These are phyloP conservation scores for Phialocephala sp. DNA, from an alignment of 2,329 filamentous ascomycete species.

Conservation along the genomic window DNA sequence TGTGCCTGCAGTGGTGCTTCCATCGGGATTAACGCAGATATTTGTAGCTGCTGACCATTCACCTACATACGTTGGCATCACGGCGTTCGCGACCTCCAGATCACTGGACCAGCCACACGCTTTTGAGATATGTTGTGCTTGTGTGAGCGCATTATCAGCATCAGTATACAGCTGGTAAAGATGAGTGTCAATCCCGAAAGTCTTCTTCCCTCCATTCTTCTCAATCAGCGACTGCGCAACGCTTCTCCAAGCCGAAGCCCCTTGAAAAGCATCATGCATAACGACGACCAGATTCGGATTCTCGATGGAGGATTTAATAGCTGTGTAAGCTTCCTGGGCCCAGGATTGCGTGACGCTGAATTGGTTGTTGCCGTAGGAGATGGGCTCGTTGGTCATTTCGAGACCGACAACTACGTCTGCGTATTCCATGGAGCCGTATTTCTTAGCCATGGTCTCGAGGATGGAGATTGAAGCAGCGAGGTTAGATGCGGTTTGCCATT, in stretches of 20 bases:
- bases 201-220: conserved; percentile 27
- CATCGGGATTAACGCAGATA: conserved; percentile 48
- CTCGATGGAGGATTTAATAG: conserved; percentile 40
- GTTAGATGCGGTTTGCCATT: conserved; percentile 49
- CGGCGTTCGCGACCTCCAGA: conserved; percentile 38
- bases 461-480: conserved; percentile 44
- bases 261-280: conserved; percentile 48
- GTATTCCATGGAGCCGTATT: conserved; percentile 47
- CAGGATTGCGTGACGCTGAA: conserved; percentile 45
- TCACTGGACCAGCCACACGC: conserved; percentile 46
- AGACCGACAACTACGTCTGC: conserved; percentile 48
- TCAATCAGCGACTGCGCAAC: conserved; percentile 31
- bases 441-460: conserved; percentile 46
- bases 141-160: conserved; percentile 44
- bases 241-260: conserved; percentile 43
- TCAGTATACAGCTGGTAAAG: conserved; percentile 48
- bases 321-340: conserved; percentile 44
- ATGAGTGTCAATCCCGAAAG: conserved; percentile 48
- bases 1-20: conserved; percentile 43
- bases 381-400: conserved; percentile 50
- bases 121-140: conserved; percentile 47
- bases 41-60: conserved; percentile 49
- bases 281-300: conserved; percentile 46
- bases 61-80: conserved; percentile 48
- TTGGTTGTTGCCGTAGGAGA: conserved; percentile 45